Percentiles rank a stretch among this genome's conserved stretches.
Evolutionary conservation across 306 rosid species (phyloP).

Genomic region (Medicago lupulina): DNA sequence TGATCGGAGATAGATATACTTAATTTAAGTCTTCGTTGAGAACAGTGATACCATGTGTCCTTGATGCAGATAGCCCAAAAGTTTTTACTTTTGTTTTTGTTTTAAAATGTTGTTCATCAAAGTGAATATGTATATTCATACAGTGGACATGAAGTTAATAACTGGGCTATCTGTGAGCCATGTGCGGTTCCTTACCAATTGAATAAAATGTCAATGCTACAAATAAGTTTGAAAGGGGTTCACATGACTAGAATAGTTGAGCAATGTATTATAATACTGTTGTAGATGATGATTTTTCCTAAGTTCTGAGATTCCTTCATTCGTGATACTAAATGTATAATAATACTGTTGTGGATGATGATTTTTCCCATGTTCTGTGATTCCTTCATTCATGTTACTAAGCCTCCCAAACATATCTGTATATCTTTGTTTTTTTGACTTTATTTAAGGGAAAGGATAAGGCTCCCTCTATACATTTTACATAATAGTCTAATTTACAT

Average conservation of each 20-base stretch:
- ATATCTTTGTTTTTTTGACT: too few relatives aligned
- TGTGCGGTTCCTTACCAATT: slow-evolving; percentile 15
- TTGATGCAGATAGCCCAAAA: slow-evolving; percentile 6
- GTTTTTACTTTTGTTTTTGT: background rate
- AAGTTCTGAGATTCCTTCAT: too few relatives aligned
- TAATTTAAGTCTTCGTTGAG: slow-evolving; percentile 2
- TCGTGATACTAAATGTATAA: background rate
- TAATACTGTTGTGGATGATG: background rate
- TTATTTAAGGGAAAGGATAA: too few relatives aligned
- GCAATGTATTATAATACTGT: background rate
- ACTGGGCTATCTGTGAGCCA: background rate
- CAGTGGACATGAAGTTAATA: background rate
- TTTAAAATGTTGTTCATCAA: slow-evolving; percentile 26
- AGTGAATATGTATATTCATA: slow-evolving; percentile 10
- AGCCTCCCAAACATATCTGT: too few relatives aligned
- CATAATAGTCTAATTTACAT: too few relatives aligned
- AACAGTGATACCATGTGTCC: background rate
- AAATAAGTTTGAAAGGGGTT: slow-evolving; percentile 17
- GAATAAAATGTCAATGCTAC: slow-evolving; percentile 19
- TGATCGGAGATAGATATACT: slow-evolving; percentile 11
- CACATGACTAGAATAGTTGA: background rate
- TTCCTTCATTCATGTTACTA: too few relatives aligned
- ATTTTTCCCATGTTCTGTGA: too few relatives aligned
- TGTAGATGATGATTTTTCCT: too few relatives aligned
- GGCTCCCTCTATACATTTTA: too few relatives aligned